Evolutionary conservation across 371 early-diverging fungal genomes (phyloP), one percentile per base, ranked within the genome.

Genomic region (Choanephora cucurbitarum): DNA sequence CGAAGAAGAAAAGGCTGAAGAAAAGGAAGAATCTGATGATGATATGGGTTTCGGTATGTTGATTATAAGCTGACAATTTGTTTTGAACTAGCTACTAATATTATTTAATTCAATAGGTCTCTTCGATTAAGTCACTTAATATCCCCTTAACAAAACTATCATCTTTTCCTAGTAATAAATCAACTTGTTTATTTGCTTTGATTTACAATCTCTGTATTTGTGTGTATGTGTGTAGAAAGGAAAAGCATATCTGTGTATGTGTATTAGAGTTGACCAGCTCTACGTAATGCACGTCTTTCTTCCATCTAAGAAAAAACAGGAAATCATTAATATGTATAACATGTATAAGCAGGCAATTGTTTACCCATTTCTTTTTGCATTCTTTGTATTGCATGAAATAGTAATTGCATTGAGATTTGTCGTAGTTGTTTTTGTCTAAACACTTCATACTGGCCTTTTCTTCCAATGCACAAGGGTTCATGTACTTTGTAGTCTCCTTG

Each of bases 11-110:
- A 82, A 85, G 79, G 90, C 79, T 56, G 87, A 86, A 69, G 89
- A 86, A 69, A 84, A 86, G 76, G 94, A 93, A 76, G 93, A 93
- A 79, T 91, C 92, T 62, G 94, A 93, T 72, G 93, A 91, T 22
- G 94, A 92, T 73, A 92, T 94, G 92, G 94, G 92, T 76, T 90
- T 92, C 87, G 92, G 84, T 85, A 78, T n/a, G n/a, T n/a, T n/a
- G 56, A 55, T 37, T 28, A n/a, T n/a, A n/a, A n/a, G n/a, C n/a
- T n/a, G n/a, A n/a, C n/a, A n/a, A n/a, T n/a, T 11, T 22, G 7
- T 34, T 13, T 13, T 5, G 15, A 14, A 18, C 13, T 24, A 15
- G 31, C n/a, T 17, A 32, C 15, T n/a, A 3, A 17, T 6, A 6
- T 32, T 51, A 17, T 42, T n/a, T 31, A 32, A 44, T n/a, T n/a